Evolutionary conservation across 2,329 filamentous ascomycete genomes (phyloP).

Genomic region (Ophiocordyceps unilateralis): DNA sequence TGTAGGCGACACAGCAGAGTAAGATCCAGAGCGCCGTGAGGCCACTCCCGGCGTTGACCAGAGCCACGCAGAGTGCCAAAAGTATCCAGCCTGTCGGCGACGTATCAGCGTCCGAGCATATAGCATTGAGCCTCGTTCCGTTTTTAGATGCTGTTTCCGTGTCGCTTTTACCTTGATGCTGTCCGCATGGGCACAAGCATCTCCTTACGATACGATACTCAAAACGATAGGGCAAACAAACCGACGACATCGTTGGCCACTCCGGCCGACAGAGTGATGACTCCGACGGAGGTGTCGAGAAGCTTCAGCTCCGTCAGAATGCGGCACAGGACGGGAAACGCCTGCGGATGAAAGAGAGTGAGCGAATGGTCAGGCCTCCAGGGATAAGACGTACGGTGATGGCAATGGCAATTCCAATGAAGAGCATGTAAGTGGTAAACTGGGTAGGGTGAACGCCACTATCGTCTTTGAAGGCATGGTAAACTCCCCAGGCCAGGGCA

Average conservation of each 20-base stretch:
- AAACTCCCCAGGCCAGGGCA: slow-evolving; percentile 67
- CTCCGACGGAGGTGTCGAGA: slow-evolving; percentile 64
- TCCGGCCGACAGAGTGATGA: slow-evolving; percentile 78
- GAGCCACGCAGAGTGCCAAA: slow-evolving; percentile 77
- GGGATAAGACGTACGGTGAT: slow-evolving; percentile 42
- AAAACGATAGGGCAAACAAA: slow-evolving; percentile 4
- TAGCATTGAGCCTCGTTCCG: no score
- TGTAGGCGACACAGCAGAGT: slow-evolving; percentile 56
- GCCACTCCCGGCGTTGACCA: slow-evolving; percentile 76
- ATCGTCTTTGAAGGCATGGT: slow-evolving; percentile 47
- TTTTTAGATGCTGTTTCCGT: no score
- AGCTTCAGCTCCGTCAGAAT: slow-evolving; percentile 86
- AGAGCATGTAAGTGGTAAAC: slow-evolving; percentile 43
- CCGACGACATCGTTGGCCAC: slow-evolving; percentile 69
- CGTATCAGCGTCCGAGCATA: neutral
- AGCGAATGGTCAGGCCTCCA: neutral
- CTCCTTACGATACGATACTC: no score
- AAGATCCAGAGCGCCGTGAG: slow-evolving; percentile 74
- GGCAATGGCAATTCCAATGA: slow-evolving; percentile 83
- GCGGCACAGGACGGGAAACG: slow-evolving; percentile 79
- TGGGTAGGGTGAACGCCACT: slow-evolving; percentile 20
- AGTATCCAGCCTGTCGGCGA: slow-evolving; percentile 50
- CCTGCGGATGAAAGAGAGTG: slow-evolving; percentile 15
- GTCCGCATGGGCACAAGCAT: no score
- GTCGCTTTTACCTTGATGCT: no score